These are phyloP conservation scores for Phanerodontia chrysosporium DNA, from an alignment of 768 basidiomycete genomes.

Conservation along the genomic window DNA sequence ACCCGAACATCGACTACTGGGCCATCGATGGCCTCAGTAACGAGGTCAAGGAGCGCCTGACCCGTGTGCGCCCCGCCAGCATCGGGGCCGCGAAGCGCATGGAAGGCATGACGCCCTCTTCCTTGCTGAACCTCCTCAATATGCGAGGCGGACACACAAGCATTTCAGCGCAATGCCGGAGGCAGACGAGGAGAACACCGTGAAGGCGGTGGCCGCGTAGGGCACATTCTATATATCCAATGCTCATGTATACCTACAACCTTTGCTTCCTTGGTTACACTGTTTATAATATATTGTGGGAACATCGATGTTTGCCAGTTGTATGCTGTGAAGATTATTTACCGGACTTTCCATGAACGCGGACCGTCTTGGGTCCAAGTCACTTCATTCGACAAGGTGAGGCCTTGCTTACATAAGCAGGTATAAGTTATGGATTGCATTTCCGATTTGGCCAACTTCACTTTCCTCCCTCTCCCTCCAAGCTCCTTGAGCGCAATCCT, in stretches of 20 bases:
- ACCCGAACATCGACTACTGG: slow-evolving; percentile 67
- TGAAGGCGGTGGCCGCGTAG: background rate
- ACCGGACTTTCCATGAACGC: background rate
- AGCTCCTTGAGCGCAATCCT: background rate
- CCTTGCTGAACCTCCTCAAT: slow-evolving; percentile 64
- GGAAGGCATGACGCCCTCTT: slow-evolving; percentile 89
- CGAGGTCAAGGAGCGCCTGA: slow-evolving; percentile 69
- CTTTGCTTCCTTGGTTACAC: too few species aligned
- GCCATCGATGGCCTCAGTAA: slow-evolving; percentile 64
- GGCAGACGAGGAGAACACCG: background rate
- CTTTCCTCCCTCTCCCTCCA: background rate
- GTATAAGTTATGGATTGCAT: slow-evolving; percentile 5
- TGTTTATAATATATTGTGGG: too few species aligned
- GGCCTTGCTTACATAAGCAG: slow-evolving; percentile 10
- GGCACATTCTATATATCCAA: too few species aligned
- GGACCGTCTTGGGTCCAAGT: background rate
- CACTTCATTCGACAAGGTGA: background rate
- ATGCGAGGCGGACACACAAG: slow-evolving; percentile 37
- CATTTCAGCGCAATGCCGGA: background rate
- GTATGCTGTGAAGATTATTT: background rate
- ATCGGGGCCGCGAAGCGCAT: slow-evolving; percentile 89
- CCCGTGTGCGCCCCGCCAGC: slow-evolving; percentile 57
- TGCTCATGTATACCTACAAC: too few species aligned
- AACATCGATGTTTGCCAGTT: too few species aligned
- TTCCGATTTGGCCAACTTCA: background rate